A percentile compares a stretch with the other conserved stretches of the same genome.
These are phyloP conservation scores for Lepiota subincarnata DNA, from an alignment of 768 basidiomycete species.

Conservation along the genomic window DNA sequence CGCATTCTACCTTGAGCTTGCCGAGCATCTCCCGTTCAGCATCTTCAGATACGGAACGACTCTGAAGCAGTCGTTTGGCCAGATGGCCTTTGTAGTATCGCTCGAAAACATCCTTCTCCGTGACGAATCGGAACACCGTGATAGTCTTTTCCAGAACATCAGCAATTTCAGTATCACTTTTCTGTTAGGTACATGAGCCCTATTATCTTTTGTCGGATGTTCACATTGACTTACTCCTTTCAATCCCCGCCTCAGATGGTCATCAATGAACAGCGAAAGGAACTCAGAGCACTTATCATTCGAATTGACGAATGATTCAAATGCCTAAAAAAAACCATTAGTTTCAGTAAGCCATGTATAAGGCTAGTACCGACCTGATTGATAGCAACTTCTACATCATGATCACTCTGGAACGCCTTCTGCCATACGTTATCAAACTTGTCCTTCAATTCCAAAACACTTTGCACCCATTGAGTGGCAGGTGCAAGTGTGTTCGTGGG, in stretches of 20 bases:
- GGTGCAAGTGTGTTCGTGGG: conserved; percentile 41
- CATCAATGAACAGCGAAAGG: conserved; percentile 95
- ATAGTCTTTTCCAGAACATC: conserved; percentile 91
- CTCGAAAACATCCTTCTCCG: conserved; percentile 97
- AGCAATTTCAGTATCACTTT: conserved; percentile 93
- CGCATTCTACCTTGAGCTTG: conserved; percentile 95
- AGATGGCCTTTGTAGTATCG: conserved; percentile 96
- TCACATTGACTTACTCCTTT: conserved; percentile 67
- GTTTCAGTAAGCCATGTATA: neutral
- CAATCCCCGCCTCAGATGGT: conserved; percentile 89
- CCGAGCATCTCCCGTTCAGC: conserved; percentile 97
- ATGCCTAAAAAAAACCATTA: conserved; percentile 57
- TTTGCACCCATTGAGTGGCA: conserved; percentile 92
- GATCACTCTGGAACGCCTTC: conserved; percentile 65
- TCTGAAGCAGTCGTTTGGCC: conserved; percentile 83
- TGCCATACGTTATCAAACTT: conserved; percentile 78
- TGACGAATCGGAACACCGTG: conserved; percentile 88
- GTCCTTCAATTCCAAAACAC: conserved; percentile 88
- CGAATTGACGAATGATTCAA: conserved; percentile 84
- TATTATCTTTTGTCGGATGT: neutral
- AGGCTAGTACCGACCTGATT: conserved; percentile 64
- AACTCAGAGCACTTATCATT: conserved; percentile 89
- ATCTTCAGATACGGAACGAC: conserved; percentile 92
- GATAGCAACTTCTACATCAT: conserved; percentile 72
- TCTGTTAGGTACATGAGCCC: conserved; percentile 42